Percentiles rank a stretch among this genome's conserved stretches.
Evolutionary conservation across 805 yeast genomes (phyloP).

Genomic region (Teunomyces cretensis): DNA sequence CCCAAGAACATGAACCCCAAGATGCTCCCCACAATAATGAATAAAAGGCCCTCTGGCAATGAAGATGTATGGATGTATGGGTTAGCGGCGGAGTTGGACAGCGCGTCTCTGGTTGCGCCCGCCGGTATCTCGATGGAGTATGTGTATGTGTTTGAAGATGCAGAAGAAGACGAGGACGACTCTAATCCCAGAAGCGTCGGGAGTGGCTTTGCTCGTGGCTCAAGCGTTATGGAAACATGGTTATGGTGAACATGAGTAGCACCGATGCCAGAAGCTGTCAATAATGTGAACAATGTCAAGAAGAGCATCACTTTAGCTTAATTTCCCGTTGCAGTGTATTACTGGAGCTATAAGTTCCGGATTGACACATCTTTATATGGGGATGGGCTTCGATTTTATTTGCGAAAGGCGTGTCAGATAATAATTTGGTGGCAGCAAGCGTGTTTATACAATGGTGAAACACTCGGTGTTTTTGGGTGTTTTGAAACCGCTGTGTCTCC

Average conservation of each 20-base stretch:
- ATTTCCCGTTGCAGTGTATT: background rate
- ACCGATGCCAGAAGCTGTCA: background rate
- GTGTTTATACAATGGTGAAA: too few relatives aligned
- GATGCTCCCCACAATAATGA: conserved; percentile 42
- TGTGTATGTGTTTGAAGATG: conserved; percentile 2
- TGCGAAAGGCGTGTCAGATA: background rate
- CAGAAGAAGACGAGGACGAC: background rate
- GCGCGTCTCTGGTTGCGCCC: background rate
- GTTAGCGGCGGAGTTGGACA: conserved; percentile 7
- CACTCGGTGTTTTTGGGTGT: background rate
- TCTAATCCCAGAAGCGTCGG: background rate
- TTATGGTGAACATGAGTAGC: conserved; percentile 5
- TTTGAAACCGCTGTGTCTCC: background rate
- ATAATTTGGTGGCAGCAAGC: too few relatives aligned
- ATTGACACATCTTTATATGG: background rate
- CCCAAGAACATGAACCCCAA: conserved; percentile 21
- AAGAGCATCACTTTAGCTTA: background rate
- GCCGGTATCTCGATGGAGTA: conserved; percentile 5
- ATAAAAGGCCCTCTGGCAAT: conserved; percentile 39
- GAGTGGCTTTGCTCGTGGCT: background rate
- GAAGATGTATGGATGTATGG: conserved; percentile 30
- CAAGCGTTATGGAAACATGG: conserved; percentile 1
- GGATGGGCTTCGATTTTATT: background rate
- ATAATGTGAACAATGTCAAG: background rate
- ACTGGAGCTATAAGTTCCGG: background rate